Evolutionary conservation across 768 basidiomycete species (phyloP).

Genomic region (Boletus rufocinnamomeus): DNA sequence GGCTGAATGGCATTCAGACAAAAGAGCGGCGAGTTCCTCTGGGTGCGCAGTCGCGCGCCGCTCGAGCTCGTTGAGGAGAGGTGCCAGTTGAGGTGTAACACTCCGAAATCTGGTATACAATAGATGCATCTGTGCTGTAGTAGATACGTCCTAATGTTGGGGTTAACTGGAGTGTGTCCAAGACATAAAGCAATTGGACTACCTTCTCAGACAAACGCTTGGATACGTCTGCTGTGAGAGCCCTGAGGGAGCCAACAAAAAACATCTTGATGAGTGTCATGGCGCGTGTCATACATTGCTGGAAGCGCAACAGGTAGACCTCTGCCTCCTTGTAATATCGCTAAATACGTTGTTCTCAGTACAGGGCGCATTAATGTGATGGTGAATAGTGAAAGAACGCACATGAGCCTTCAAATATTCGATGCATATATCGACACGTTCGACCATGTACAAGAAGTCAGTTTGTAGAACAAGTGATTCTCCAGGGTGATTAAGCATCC

Average conservation of each 20-base stretch:
- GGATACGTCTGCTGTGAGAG: conserved; percentile 75
- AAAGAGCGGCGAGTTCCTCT: conserved; percentile 77
- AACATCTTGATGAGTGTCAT: conserved; percentile 99
- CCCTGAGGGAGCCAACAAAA: conserved; percentile 82
- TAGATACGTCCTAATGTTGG: conserved; percentile 63
- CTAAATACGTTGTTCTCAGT: conserved; percentile 41
- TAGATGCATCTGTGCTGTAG: conserved; percentile 79
- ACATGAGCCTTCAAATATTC: conserved; percentile 88
- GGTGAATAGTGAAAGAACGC: conserved; percentile 33
- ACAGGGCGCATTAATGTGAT: neutral
- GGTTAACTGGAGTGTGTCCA: neutral
- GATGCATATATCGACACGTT: conserved; percentile 92
- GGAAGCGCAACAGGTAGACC: conserved; percentile 93
- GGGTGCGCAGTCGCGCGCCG: conserved; percentile 73
- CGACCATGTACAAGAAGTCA: conserved; percentile 95
- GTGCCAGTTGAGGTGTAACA: conserved; percentile 68
- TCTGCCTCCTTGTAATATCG: conserved; percentile 91
- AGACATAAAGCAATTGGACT: neutral
- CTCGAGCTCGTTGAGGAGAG: conserved; percentile 85
- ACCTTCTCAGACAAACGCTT: conserved; percentile 79
- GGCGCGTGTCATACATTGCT: conserved; percentile 96
- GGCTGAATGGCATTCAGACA: conserved; percentile 84
- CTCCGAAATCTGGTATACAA: conserved; percentile 87
- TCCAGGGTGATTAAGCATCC: conserved; percentile 93
- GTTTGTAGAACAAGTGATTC: conserved; percentile 87